A percentile compares a stretch with the other conserved stretches of the same genome.
Evolutionary conservation across 2,329 filamentous ascomycete species (phyloP).

Genomic region (Monilinia fructigena): DNA sequence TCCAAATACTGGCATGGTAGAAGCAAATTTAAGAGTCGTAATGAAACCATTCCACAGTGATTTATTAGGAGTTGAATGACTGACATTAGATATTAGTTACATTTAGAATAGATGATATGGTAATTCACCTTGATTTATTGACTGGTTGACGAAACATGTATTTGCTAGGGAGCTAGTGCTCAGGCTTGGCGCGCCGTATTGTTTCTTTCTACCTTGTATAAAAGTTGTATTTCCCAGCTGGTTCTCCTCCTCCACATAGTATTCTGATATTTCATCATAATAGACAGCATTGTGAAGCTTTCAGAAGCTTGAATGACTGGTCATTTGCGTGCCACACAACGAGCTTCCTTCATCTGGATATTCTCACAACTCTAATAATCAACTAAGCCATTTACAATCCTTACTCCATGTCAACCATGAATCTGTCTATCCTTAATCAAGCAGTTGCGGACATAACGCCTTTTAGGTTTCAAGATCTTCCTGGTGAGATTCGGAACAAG

Average conservation of each 20-base stretch:
- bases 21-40: neutral
- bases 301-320: too few species aligned
- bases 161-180: too few species aligned
- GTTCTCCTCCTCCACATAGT: too few species aligned
- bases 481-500: neutral
- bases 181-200: too few species aligned
- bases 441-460: too few species aligned
- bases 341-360: too few species aligned
- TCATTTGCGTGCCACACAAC: too few species aligned
- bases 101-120: neutral
- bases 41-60: too few species aligned
- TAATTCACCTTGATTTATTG: neutral
- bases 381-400: neutral
- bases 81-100: neutral
- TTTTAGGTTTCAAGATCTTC: neutral
- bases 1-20: neutral
- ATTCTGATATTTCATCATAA: too few species aligned
- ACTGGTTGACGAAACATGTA: neutral
- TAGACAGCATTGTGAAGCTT: too few species aligned
- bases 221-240: too few species aligned
- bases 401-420: neutral
- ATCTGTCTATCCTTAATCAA: neutral
- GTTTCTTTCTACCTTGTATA: too few species aligned
- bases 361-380: neutral
- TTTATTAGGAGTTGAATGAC: neutral